Evolutionary conservation across 768 basidiomycete species (phyloP).

Genomic region (Tylopilus sp.): DNA sequence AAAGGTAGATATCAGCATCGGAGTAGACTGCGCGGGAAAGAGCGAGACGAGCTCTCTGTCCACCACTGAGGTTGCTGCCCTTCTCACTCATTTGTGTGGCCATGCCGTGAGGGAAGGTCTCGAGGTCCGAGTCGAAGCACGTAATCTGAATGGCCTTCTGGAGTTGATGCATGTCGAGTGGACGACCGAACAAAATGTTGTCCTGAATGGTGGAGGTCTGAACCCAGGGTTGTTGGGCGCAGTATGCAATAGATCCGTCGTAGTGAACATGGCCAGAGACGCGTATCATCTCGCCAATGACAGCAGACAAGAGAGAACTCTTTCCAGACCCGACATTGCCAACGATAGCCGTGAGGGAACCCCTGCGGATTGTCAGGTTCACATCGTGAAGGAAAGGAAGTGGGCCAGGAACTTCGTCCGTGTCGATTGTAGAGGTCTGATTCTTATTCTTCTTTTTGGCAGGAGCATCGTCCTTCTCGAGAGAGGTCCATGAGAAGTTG

Average conservation of each 20-base stretch:
- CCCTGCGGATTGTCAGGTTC: conserved; percentile 18
- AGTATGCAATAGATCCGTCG: conserved; percentile 29
- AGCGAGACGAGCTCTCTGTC: conserved; percentile 48
- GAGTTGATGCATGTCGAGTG: conserved; percentile 24
- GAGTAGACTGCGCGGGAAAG: conserved; percentile 46
- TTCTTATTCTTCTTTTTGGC: conserved; percentile 1
- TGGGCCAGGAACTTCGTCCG: conserved; percentile 7
- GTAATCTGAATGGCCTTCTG: conserved; percentile 27
- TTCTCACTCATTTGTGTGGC: conserved; percentile 48
- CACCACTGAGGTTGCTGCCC: conserved; percentile 42
- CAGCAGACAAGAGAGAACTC: conserved; percentile 29
- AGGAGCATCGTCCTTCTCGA: conserved; percentile 1
- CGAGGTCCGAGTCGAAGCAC: conserved; percentile 29
- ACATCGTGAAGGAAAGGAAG: conserved; percentile 19
- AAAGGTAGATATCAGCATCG: conserved; percentile 38
- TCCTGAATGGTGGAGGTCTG: conserved; percentile 31
- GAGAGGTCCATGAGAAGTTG: conserved; percentile 24
- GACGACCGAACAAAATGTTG: conserved; percentile 30
- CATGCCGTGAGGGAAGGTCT: conserved; percentile 27
- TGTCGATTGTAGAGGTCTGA: conserved; percentile 8
- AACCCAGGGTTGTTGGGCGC: conserved; percentile 32
- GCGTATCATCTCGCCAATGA: conserved; percentile 29
- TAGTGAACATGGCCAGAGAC: conserved; percentile 23
- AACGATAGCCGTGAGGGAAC: conserved; percentile 26
- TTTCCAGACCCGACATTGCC: conserved; percentile 28